Evolutionary conservation across 73 alveolate species (phyloP), one percentile per base, ranked within the genome.

Genomic region (Paramecium octaurelia): DNA sequence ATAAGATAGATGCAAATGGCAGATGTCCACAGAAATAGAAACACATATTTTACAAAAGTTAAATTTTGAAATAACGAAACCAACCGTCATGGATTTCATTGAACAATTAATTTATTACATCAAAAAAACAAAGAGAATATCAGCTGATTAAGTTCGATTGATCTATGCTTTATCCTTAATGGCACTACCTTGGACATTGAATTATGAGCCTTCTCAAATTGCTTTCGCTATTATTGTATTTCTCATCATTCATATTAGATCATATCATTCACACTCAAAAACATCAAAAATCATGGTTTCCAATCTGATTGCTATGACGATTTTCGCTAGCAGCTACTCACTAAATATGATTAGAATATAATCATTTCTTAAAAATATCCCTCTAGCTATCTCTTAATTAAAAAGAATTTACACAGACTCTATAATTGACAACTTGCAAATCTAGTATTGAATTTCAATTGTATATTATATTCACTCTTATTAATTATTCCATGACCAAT

Each of bases 51-150:
- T 64, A 64, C 84, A 64, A 64, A 64, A 64, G 21, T 64, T 64
- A 64, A 64, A 64, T 64, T 64, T 64, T 64, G 84, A 64, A 64
- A 64, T 64, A 21, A 64, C 84, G 11, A 64, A 64, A 64, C 84
- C 84, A 64, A 64, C 84, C 27, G 84, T 64, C 24, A 64, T 64
- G 84, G 84, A 64, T 64, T 64, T 64, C 12, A 64, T 64, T 23
- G 84, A 64, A 64, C 29, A 64, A 64, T 14, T 27, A 12, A 27
- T 64, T n/a, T 64, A 64, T 64, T 64, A 7, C 48, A 64, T 64
- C 8, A 64, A 64, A 50, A 64, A 64, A 42, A 64, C 84, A 11
- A 64, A 34, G 3, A 27, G 48, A 64, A 64, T 64, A 0, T 21
- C 44, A 31, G 20, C 21, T 2, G 84, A 64, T 27, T n/a, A 64